Base-by-base conservation (phyloP, 257 asterid genomes). In the Penstemon eatonii region DNA sequence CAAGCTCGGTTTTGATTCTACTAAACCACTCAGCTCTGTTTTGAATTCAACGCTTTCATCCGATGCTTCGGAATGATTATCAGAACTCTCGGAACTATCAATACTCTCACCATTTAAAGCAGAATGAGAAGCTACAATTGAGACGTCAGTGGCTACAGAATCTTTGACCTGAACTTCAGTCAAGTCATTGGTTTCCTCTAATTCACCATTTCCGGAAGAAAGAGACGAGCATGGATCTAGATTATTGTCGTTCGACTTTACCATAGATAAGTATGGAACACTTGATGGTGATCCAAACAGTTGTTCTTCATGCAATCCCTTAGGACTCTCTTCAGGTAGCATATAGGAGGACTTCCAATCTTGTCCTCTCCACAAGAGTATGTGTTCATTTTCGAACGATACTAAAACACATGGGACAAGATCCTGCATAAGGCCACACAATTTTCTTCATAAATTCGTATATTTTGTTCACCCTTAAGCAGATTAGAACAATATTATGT, bases 391-490 rank as follows among this genome's bases (percentile, higher is more conserved):
- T 71, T 93, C 97, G 76, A 93, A 93, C 3, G 97, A 90, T 79
- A 93, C 60, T 73, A 90, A 77, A 71, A 88, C 96, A 79, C 99
- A 90, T 1, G 97, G 97, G 65, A 88, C 96, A 73, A 93, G 99
- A 81, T 90, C 95, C 97, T 93, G 90, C 80, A 70, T 19, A 76
- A 68, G 70, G 57, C 64, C 52, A 67, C 59, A n/a, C 15, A 52
- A 52, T 47, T 56, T 60, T 71, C 66, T 43, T 51, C 67, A 50
- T 15, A 4, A 25, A 25, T 25, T 25, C 33, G 1, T 25, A 25
- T 0, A 25, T 25, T 25, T 25, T 25, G 33, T 25, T 25, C 33
- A 25, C 33, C 33, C 33, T 25, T 25, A 25, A 25, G 33, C 64
- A 44, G 18, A 37, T 40, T 10, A 51, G 12, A 5, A 18, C 11